Percentiles rank a stretch among this genome's conserved stretches.
Evolutionary conservation across 257 asterid genomes (phyloP).

Genomic region (Thymus quinquecostatus): DNA sequence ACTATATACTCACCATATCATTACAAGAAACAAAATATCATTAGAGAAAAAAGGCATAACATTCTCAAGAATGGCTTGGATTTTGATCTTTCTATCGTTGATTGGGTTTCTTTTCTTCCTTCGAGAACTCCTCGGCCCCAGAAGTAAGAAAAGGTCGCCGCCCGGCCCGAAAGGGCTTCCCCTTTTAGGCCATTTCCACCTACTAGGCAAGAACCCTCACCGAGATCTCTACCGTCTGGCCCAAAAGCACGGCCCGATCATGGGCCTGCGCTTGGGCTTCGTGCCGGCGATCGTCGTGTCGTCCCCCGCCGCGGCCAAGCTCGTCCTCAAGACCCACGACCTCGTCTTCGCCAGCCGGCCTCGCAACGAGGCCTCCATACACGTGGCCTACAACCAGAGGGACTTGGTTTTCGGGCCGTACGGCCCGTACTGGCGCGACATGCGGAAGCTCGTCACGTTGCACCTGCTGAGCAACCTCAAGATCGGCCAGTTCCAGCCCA

Average conservation of each 20-base stretch:
- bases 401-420: conserved; percentile 27
- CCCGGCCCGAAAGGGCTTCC: conserved; percentile 32
- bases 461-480: conserved; percentile 32
- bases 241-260: conserved; percentile 34
- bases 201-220: conserved; percentile 32
- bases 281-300: conserved; percentile 25
- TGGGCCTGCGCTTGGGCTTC: conserved; percentile 34
- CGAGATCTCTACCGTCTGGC: conserved; percentile 19
- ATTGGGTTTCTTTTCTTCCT: conserved; percentile 6
- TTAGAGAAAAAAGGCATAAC: not conserved
- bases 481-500: conserved; percentile 32
- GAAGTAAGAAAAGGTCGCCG: conserved; percentile 9
- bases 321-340: conserved; percentile 33
- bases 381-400: conserved; percentile 21
- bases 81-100: conserved; percentile 12
- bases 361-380: not conserved
- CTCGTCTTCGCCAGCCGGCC: conserved; percentile 36
- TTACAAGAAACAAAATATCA: too few species aligned
- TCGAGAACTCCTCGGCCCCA: conserved; percentile 8
- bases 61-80: conserved; percentile 13
- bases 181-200: conserved; percentile 35
- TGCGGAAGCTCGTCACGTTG: conserved; percentile 39
- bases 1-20: too few species aligned
- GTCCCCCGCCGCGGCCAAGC: conserved; percentile 31
- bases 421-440: conserved; percentile 47